Conservation (phyloP, 2,329 filamentous ascomycete genomes). For the Penicillium paneum region DNA sequence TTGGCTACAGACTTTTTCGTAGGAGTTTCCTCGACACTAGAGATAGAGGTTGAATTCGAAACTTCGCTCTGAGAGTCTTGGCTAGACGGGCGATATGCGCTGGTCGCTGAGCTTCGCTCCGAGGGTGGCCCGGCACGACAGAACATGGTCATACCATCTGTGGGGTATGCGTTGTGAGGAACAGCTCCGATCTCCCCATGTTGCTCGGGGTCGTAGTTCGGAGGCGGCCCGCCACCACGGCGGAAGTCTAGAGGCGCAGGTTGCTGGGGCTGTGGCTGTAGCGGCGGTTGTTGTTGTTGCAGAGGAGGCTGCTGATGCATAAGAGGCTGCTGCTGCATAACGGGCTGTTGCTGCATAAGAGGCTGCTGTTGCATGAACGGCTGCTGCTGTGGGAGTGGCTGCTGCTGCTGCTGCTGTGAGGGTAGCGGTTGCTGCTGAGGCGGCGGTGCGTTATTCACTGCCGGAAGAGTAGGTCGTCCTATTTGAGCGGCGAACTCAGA, state of each 20-base stretch:
- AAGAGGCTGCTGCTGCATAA: not conserved
- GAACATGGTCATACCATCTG: slow-evolving; percentile 96
- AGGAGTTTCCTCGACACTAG: slow-evolving; percentile 70
- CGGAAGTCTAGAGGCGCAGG: slow-evolving; percentile 40
- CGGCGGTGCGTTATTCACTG: slow-evolving; percentile 49
- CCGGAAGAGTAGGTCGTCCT: slow-evolving; percentile 53
- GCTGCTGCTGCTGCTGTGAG: slow-evolving; percentile 24
- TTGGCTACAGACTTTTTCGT: slow-evolving; percentile 73
- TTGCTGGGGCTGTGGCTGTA: slow-evolving; percentile 24
- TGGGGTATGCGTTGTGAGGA: slow-evolving; percentile 89
- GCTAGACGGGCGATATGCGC: slow-evolving; percentile 72
- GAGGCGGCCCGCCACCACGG: slow-evolving; percentile 41
- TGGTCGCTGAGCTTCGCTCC: slow-evolving; percentile 66
- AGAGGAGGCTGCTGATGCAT: not conserved
- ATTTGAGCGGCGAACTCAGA: slow-evolving; percentile 68
- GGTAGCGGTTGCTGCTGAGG: slow-evolving; percentile 50
- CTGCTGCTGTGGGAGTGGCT: slow-evolving; percentile 9
- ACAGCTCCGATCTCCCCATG: slow-evolving; percentile 64
- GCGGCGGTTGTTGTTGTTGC: not conserved
- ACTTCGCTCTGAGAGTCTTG: slow-evolving; percentile 88
- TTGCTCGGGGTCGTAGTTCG: slow-evolving; percentile 56
- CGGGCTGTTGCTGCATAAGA: not conserved
- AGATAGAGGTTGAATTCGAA: slow-evolving; percentile 83
- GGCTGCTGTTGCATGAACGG: slow-evolving; percentile 16
- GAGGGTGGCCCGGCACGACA: slow-evolving; percentile 73